Base-by-base conservation (phyloP, 345 rosid species). In the Murraya paniculata region DNA sequence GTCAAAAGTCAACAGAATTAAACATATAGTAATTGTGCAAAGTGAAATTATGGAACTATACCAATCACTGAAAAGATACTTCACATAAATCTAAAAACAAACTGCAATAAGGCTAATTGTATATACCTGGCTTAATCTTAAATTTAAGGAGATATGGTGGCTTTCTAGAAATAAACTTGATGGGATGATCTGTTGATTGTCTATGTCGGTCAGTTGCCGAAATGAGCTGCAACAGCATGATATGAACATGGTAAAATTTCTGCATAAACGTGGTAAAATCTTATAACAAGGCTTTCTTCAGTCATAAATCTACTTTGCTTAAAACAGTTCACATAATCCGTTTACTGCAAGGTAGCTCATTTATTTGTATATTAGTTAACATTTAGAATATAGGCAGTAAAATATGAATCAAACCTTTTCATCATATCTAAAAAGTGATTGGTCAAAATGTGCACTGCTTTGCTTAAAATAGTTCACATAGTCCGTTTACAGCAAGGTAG, bases 401-500 rank as follows among this genome's bases (percentile, higher is more conserved):
- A 18, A 64, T 55, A 24, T 62, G 78, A 75, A 83, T 68, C 85
- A 73, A 80, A 93, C 99, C 96, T 96, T 96, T 80, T 96, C 99
- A 81, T 94, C 97, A 62, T 83, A 96, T 66, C 96, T 93, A 81
- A 94, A 96, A 67, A 96, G 97, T 76, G 94, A 90, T 59, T 91
- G 99, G 82, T 96, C 99, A 70, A 94, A 94, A 75, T 94, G 94
- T 62, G 99, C n/a, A n/a, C n/a, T n/a, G n/a, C n/a, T n/a, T n/a
- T n/a, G n/a, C n/a, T 48, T 19, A 58, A 73, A 9, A 59, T 59
- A 59, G 22, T 53, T 53, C 57, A 53, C 22, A 13, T 45, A 45
- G 13, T 45, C 50, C 4, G 4, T 45, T 45, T 13, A 45, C 50
- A 11, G 5, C 50, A 45, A 45, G 50, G 50, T 45, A 11, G 50